phyloP scores from a whole-genome alignment of 2,329 filamentous ascomycete species.

The Sporothrix mexicana region DNA sequence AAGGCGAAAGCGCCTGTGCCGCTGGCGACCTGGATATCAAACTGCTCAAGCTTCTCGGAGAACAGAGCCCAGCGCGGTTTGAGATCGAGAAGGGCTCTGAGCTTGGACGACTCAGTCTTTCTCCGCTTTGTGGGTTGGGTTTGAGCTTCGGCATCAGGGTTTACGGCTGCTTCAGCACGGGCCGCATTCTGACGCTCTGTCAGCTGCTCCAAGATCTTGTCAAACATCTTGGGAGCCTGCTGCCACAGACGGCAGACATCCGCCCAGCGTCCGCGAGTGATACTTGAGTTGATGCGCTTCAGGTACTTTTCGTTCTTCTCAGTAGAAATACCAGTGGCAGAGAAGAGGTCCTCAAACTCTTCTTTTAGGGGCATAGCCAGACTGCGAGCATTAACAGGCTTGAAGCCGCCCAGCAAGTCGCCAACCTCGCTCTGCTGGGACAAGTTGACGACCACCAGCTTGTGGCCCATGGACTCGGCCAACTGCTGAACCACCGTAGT shows the following conservation, averaged over 20 bases:
- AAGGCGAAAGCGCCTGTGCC: conserved; percentile 83
- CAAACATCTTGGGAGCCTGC: conserved; percentile 87
- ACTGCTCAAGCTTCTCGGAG: conserved; percentile 72
- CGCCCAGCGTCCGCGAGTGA: conserved; percentile 85
- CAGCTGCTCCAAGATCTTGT: conserved; percentile 67
- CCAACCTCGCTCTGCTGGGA: conserved; percentile 97
- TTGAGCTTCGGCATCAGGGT: conserved; percentile 44
- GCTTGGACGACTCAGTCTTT: conserved; percentile 66
- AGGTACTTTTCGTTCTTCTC: conserved; percentile 89
- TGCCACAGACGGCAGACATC: conserved; percentile 84
- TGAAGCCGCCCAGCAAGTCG: conserved; percentile 95
- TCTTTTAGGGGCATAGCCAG: conserved; percentile 90
- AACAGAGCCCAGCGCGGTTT: conserved; percentile 81
- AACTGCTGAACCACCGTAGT: conserved; percentile 95
- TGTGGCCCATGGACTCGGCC: conserved; percentile 81
- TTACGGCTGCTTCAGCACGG: not conserved
- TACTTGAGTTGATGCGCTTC: conserved; percentile 76
- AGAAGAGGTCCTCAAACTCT: conserved; percentile 89
- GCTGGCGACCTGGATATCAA: conserved; percentile 78
- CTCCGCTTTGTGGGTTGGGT: conserved; percentile 72
- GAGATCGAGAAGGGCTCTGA: conserved; percentile 65
- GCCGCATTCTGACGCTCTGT: conserved; percentile 49
- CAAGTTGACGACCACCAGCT: conserved; percentile 89
- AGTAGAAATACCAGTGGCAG: conserved; percentile 80
- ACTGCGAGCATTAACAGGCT: conserved; percentile 88